Evolutionary conservation across 306 rosid genomes (phyloP).

Genomic region (Rosa lucieae): DNA sequence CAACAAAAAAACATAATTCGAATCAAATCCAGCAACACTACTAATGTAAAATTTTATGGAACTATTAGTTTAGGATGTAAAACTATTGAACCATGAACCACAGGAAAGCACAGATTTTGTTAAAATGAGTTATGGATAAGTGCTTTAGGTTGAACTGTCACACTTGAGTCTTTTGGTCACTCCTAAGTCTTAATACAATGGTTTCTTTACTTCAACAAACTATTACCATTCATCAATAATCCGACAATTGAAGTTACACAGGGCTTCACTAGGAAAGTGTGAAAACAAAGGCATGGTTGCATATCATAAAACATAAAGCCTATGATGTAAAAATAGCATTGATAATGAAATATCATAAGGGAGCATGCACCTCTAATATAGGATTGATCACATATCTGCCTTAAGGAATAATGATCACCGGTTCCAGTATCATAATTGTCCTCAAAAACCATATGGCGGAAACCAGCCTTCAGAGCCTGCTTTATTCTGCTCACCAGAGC

Average conservation of each 20-base stretch:
- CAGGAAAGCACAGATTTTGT: not conserved
- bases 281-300: not conserved
- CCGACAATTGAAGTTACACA: not conserved
- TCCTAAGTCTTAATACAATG: not conserved
- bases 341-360: constrained; percentile 14
- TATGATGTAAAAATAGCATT: not conserved
- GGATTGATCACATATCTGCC: constrained; percentile 95
- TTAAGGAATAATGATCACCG: constrained; percentile 94
- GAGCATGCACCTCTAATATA: constrained; percentile 76
- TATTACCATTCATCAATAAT: not conserved
- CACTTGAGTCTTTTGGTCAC: not conserved
- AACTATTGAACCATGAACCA: not conserved
- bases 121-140: not conserved
- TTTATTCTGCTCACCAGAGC: constrained; percentile 55
- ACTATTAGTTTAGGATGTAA: not conserved
- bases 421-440: constrained; percentile 99
- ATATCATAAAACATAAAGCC: constrained; percentile 13
- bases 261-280: not conserved
- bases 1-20: constrained; percentile 5
- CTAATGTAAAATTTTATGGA: not conserved
- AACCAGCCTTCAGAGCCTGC: constrained; percentile 89
- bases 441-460: constrained; percentile 91
- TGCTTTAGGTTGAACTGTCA: not conserved
- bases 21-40: not conserved
- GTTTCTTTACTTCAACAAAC: not conserved